phyloP scores from a whole-genome alignment of 371 early-diverging fungal genomes.

The Rhizopus stolonifer region DNA sequence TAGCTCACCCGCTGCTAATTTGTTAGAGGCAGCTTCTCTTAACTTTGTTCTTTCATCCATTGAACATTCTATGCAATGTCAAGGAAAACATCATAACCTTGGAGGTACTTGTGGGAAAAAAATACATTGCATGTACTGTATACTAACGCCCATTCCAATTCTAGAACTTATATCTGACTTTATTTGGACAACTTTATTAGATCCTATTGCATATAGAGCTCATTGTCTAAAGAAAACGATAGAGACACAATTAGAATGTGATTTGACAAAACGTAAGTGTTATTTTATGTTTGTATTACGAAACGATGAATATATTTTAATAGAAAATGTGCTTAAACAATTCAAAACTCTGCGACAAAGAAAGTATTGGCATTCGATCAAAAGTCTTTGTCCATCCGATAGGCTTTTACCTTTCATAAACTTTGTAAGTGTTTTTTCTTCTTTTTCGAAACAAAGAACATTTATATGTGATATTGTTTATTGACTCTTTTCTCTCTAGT shows the following conservation, averaged over 20 bases:
- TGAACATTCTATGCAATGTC: conserved; percentile 38
- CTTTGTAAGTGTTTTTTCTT: conserved; percentile 36
- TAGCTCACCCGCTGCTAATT: conserved; percentile 31
- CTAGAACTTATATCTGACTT: conserved; percentile 38
- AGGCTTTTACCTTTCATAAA: conserved; percentile 50
- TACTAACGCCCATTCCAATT: not conserved
- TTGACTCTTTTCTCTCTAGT: conserved; percentile 16
- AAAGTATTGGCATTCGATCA: conserved; percentile 58
- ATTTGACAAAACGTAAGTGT: conserved; percentile 30
- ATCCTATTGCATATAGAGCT: conserved; percentile 41
- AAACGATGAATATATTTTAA: not conserved
- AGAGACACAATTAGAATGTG: conserved; percentile 19
- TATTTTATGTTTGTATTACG: not conserved
- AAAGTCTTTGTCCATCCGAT: conserved; percentile 45
- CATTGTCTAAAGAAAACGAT: conserved; percentile 26
- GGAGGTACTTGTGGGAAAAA: conserved; percentile 20
- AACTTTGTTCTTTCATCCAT: conserved; percentile 35
- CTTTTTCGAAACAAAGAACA: too few relatives aligned
- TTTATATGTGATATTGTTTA: too few relatives aligned
- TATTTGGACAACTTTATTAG: conserved; percentile 45
- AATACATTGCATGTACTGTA: not conserved
- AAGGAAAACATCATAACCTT: conserved; percentile 22
- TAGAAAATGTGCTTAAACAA: conserved; percentile 37
- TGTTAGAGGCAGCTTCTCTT: conserved; percentile 42
- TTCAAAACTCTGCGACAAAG: conserved; percentile 48